Base-by-base conservation (phyloP, 805 yeast genomes). In the Suhomyces kilbournensis region DNA sequence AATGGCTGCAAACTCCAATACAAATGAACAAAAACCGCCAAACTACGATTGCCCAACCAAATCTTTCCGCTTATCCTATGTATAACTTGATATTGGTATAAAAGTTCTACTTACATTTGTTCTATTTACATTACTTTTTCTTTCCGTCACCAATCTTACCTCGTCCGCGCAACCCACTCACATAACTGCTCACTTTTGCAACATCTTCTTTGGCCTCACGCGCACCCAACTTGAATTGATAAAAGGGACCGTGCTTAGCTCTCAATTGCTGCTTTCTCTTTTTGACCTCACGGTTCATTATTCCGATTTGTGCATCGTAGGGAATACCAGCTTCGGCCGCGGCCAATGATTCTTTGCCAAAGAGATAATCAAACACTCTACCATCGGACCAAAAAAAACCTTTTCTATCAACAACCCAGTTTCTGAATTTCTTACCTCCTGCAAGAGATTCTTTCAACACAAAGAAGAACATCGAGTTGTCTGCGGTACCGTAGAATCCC, bases 321-420 rank as follows among this genome's bases (percentile, higher is more conserved):
- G 83, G 79, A 52, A 84, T 68, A 9, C 89, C 90, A 47, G 79
- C 81, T 65, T 88, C 93, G 3, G 94, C 92, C 53, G 81, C 85
- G 15, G 84, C 86, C n/a, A 88, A 65, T 1, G 88, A 69, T 63
- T 88, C 94, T 62, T 87, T 85, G 20, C 96, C 94, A 60, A 90
- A 86, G n/a, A 90, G 61, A 49, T 82, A 79, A 66, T 90, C 96
- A 68, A 85, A 86, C 1, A 90, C 86, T 53, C 96, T 76, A 14
- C 96, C 96, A 67, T 90, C 96, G 32, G 94, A 92, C 96, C 96
- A 90, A 71, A 88, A 90, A 76, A 90, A 90, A 10, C 96, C 96
- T 60, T 83, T 85, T 58, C 96, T 76, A 64, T 90, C 96, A 17
- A 88, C 86, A 15, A 86, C 71, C 90, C 92, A 89, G 22, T 88